A percentile compares a stretch with the other conserved stretches of the same genome.
These are phyloP conservation scores for Hypoxylon fuscum DNA, from an alignment of 495 filamentous ascomycete species.

Conservation along the genomic window DNA sequence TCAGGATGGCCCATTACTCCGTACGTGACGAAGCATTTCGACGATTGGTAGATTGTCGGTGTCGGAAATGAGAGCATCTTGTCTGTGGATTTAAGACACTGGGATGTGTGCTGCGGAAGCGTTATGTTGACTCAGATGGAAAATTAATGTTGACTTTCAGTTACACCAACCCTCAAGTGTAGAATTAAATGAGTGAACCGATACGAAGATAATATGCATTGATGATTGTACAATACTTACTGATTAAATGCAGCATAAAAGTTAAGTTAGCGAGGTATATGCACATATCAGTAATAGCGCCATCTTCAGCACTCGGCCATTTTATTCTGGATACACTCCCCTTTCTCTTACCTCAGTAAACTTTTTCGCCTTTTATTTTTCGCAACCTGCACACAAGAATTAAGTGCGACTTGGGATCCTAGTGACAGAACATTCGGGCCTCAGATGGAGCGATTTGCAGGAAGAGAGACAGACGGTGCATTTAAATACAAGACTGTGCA, in stretches of 20 bases:
- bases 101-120: too few species aligned
- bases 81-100: neutral
- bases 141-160: neutral
- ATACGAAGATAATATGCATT: too few species aligned
- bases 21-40: constrained; percentile 81
- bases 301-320: constrained; percentile 24
- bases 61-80: constrained; percentile 68
- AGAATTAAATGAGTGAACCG: neutral
- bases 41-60: constrained; percentile 63
- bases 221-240: too few species aligned
- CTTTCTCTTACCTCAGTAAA: constrained; percentile 9
- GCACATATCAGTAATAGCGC: constrained; percentile 8
- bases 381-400: constrained; percentile 6
- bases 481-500: constrained; percentile 2
- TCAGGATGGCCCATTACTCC: constrained; percentile 71
- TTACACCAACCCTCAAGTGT: constrained; percentile 16
- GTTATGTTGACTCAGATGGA: neutral
- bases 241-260: too few species aligned
- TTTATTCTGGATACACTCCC: constrained; percentile 28
- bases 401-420: too few species aligned
- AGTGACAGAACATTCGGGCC: neutral
- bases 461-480: constrained; percentile 12
- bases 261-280: too few species aligned
- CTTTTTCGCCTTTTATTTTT: neutral
- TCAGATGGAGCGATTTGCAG: constrained; percentile 29